These are phyloP conservation scores for Daldinia decipiens DNA, from an alignment of 495 filamentous ascomycete species.

Conservation along the genomic window DNA sequence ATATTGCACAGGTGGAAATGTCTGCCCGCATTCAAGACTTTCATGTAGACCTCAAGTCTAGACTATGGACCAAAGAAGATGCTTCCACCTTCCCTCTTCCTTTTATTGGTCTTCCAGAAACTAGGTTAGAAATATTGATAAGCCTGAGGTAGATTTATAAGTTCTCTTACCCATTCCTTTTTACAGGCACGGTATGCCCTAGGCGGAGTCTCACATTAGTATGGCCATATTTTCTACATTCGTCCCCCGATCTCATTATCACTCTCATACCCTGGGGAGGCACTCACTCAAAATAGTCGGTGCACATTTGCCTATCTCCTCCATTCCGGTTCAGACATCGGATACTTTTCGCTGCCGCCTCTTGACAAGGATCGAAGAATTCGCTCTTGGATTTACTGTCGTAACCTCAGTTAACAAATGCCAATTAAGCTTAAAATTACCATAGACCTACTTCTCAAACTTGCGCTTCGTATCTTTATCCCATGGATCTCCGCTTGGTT, in stretches of 20 bases:
- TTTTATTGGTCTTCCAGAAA: constrained; percentile 58
- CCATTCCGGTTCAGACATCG: constrained; percentile 87
- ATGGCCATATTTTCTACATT: neutral
- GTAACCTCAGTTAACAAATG: constrained; percentile 5
- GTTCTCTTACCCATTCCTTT: constrained; percentile 82
- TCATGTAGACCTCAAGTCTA: neutral
- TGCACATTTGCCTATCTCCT: constrained; percentile 85
- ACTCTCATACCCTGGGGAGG: neutral
- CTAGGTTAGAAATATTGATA: constrained; percentile 11
- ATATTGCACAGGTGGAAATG: neutral
- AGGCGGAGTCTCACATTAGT: constrained; percentile 34
- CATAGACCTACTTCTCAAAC: constrained; percentile 53
- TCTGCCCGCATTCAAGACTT: neutral
- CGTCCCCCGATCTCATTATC: neutral
- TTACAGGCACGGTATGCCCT: constrained; percentile 96
- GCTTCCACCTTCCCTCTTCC: constrained; percentile 59
- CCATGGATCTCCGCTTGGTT: constrained; percentile 49
- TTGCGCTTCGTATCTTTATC: constrained; percentile 55
- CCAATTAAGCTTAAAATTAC: neutral
- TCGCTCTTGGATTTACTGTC: constrained; percentile 82
- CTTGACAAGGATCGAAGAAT: constrained; percentile 94
- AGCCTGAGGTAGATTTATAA: neutral
- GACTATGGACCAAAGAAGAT: constrained; percentile 21
- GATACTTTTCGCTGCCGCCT: constrained; percentile 86
- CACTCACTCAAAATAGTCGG: constrained; percentile 91